These are phyloP conservation scores for Kodamaea alishanica DNA, from an alignment of 1,139 yeast species.

Conservation along the genomic window DNA sequence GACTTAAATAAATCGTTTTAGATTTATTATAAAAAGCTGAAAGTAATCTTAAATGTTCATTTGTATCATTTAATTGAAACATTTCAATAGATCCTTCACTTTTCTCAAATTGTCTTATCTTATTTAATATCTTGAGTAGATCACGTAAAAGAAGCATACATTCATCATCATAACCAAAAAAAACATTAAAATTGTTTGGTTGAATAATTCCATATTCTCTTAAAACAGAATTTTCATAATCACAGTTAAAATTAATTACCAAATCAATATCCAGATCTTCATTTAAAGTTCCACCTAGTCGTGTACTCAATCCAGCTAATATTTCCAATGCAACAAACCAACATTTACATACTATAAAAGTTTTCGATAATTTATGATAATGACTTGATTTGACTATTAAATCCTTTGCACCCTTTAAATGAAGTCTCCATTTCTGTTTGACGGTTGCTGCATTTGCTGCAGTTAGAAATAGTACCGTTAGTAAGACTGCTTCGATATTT, in stretches of 20 bases:
- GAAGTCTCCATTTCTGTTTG: conserved; percentile 21
- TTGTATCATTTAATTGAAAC: conserved; percentile 10
- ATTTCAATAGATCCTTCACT: background rate
- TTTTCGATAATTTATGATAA: conserved; percentile 10
- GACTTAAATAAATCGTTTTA: conserved; percentile 9
- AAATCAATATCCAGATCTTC: conserved; percentile 15
- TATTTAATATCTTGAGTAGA: conserved; percentile 15
- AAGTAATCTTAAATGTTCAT: conserved; percentile 16
- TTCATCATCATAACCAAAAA: conserved; percentile 16
- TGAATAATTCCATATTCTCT: conserved; percentile 14
- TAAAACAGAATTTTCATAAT: conserved; percentile 13
- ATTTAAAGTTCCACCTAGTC: conserved; percentile 17
- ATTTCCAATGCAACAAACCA: conserved; percentile 19
- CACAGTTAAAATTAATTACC: conserved; percentile 11
- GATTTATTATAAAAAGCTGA: conserved; percentile 11
- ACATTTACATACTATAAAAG: conserved; percentile 17
- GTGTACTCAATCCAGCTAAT: conserved; percentile 17
- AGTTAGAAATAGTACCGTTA: conserved; percentile 18
- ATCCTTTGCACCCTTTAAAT: conserved; percentile 20
- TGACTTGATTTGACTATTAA: conserved; percentile 15
- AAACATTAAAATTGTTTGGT: conserved; percentile 15
- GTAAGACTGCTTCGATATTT: conserved; percentile 19
- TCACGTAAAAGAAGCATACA: conserved; percentile 13
- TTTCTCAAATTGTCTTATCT: conserved; percentile 7
- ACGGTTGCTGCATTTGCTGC: conserved; percentile 18